Base-by-base conservation (phyloP, 495 filamentous ascomycete genomes). In the Penicillium simplicissimum region DNA sequence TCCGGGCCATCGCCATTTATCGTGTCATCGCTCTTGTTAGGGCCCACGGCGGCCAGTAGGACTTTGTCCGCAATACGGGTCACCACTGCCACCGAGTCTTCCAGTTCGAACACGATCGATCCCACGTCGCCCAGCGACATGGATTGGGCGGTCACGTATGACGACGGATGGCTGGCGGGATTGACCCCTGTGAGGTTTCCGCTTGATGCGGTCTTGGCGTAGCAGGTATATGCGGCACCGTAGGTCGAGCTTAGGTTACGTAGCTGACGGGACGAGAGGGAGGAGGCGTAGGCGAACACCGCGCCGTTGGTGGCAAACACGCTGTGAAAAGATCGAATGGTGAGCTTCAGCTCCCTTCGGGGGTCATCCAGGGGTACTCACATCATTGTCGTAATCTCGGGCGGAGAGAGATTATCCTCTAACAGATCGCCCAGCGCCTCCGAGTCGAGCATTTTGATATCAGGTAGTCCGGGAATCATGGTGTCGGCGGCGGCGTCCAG, bases 151-250 rank as follows among this genome's bases (percentile, higher is more conserved):
- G 78, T 81, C 49, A 81, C 73, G 61, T 79, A 81, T 40, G 78
- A 81, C 1, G 78, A 81, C 9, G 78, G 78, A 53, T 81, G 76
- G 34, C 75, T 79, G 38, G 78, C 74, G 7, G 77, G 78, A 66
- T 81, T 79, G 19, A 81, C 77, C 21, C 78, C 78, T 5, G 78
- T 81, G 11, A 81, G 71, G 57, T 81, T 81, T 19, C 78, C 78
- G 21, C 66, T 78, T 35, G 78, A 78, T 1, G 74, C 76, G n/a
- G 62, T 79, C 55, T 79, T 77, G 3, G 78, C 78, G 64, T 79
- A 79, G 60, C 74, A 79, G 43, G 78, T 81, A 61, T 81, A 81
- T 8, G 78, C 78, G 49, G 78, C 78, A 14, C 78, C 78, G 62
- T 79, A 81, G 21, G 78, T 81, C 31, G 78, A 76, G 63, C 76